Base-by-base conservation (phyloP, 805 yeast species). In the Cyberlindnera japonica region DNA sequence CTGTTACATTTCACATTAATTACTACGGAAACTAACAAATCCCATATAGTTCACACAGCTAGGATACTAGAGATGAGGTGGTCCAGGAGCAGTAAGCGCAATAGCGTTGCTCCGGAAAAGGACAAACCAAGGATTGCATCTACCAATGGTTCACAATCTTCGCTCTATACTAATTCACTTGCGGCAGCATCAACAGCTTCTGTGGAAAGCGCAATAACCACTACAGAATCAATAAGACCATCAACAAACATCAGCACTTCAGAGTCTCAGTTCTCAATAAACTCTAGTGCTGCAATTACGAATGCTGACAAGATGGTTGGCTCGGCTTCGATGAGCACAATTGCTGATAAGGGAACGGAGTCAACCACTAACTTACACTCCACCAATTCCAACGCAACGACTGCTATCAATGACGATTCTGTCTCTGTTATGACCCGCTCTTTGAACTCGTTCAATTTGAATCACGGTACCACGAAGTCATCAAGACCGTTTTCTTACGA, bases 41-140 rank as follows among this genome's bases (percentile, higher is more conserved):
- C 27, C 10, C 26, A 18, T n/a, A 29, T 38, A 38, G 37, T 29
- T 13, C 34, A 31, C 21, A 27, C 37, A 15, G 10, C 28, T 11
- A 12, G 19, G 30, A 30, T 41, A n/a, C 33, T 16, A 26, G 37
- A 32, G 46, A 65, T 65, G 59, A 57, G 64, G 43, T 56, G 68
- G 55, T 47, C 51, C 15, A 43, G 54, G 19, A 46, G 52, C 38
- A 50, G 49, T 18, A 54, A 54, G 38, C 54, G 59, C 32, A 47
- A 54, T 37, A 51, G 56, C 34, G 41, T 54, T 14, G 30, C 54
- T 18, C 48, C 30, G 2, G 47, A 39, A 6, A 43, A 47, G 27
- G 54, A 53, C 19, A 48, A 48, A 16, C 9, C 37, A 6, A 30
- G 33, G 14, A 40, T 33, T 22, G 30, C 18, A 15, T 40, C 37